Percentiles rank a stretch among this genome's conserved stretches.
Conservation (phyloP, 257 asterid genomes). For the Apocynum venetum region DNA sequence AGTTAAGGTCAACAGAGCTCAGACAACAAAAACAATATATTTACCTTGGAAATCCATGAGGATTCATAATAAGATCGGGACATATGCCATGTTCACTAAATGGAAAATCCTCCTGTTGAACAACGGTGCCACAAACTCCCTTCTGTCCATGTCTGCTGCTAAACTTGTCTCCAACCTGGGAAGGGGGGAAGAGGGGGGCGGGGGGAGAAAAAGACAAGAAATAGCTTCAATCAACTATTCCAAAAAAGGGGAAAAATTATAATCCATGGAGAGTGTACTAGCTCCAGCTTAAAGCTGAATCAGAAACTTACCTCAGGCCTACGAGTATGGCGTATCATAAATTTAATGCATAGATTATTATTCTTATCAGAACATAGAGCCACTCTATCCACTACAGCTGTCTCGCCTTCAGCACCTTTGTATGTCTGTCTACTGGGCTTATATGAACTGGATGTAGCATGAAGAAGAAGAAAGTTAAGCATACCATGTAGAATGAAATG, state of each 20-base stretch:
- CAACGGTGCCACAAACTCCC: constrained; percentile 94
- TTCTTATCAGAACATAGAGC: constrained; percentile 67
- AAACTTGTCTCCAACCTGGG: constrained; percentile 91
- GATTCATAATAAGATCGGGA: constrained; percentile 99
- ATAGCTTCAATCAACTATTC: neutral
- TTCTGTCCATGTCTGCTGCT: constrained; percentile 99
- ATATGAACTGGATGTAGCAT: constrained; percentile 42
- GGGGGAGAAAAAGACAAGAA: neutral
- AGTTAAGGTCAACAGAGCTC: neutral
- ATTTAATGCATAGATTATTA: constrained; percentile 56
- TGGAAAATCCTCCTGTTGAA: constrained; percentile 95
- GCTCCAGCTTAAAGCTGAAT: neutral
- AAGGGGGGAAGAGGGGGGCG: neutral
- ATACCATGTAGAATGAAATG: neutral
- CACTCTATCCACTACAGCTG: constrained; percentile 77
- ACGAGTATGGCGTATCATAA: constrained; percentile 94
- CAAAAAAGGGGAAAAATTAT: neutral
- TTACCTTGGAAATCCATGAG: constrained; percentile 98
- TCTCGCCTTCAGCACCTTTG: constrained; percentile 83
- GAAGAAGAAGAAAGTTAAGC: neutral
- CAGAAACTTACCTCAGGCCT: constrained; percentile 77
- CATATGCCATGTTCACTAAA: constrained; percentile 96
- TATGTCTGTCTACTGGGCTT: constrained; percentile 49
- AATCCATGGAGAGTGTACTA: neutral
- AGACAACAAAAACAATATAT: neutral